These are phyloP conservation scores for Usnea hakonensis DNA, from an alignment of 495 filamentous ascomycete species.

Conservation along the genomic window DNA sequence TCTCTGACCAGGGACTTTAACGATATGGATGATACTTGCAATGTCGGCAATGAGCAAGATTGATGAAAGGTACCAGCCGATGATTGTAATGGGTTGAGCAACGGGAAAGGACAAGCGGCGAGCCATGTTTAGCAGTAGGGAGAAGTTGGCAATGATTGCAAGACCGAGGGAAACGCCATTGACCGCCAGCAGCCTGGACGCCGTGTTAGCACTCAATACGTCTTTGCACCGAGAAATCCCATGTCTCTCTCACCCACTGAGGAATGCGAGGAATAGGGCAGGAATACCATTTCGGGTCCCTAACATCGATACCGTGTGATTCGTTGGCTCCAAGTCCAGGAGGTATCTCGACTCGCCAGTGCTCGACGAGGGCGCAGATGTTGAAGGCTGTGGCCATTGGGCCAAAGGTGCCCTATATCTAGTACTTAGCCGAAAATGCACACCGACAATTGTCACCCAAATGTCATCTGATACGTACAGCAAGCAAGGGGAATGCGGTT, in stretches of 20 bases:
- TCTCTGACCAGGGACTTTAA: conserved; percentile 37
- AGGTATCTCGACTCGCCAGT: conserved; percentile 61
- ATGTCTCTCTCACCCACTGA: background rate
- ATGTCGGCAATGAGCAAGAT: conserved; percentile 56
- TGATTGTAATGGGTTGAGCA: conserved; percentile 58
- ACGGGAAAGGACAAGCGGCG: conserved; percentile 49
- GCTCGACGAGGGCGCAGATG: conserved; percentile 64
- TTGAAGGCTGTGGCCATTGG: conserved; percentile 78
- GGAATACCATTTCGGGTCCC: conserved; percentile 64
- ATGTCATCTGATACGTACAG: conserved; percentile 30
- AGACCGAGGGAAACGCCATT: conserved; percentile 66
- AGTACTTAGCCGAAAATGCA: background rate
- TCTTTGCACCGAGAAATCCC: background rate
- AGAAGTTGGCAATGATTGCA: conserved; percentile 64
- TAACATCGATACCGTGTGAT: conserved; percentile 43
- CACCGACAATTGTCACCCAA: background rate
- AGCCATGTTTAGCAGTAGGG: conserved; percentile 66
- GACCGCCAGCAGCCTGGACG: conserved; percentile 53
- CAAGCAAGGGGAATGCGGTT: conserved; percentile 71
- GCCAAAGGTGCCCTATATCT: conserved; percentile 58
- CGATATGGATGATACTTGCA: conserved; percentile 43
- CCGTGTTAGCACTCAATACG: conserved; percentile 1
- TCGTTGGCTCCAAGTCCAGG: conserved; percentile 43
- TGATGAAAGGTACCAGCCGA: conserved; percentile 60
- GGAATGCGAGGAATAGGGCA: background rate